Percentiles rank a stretch among this genome's conserved stretches.
These are phyloP conservation scores for Mimosa pudica DNA, from an alignment of 306 rosid species.

Conservation along the genomic window DNA sequence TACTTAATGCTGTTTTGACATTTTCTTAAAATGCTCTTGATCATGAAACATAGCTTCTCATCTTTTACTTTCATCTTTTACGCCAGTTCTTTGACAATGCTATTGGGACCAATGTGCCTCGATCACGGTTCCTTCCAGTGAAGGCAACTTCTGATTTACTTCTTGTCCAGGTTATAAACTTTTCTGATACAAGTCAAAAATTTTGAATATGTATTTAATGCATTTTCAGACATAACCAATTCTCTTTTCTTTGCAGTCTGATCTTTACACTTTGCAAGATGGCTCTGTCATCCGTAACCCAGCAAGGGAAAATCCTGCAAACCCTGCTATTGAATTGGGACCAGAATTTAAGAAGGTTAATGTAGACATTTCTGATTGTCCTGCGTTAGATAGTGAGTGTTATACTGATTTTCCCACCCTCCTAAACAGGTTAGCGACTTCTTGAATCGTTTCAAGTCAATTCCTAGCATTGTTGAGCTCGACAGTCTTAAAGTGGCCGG, in stretches of 20 bases:
- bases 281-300: slow-evolving; percentile 72
- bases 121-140: slow-evolving; percentile 98
- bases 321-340: slow-evolving; percentile 92
- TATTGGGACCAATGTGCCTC: slow-evolving; percentile 88
- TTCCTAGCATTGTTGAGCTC: slow-evolving; percentile 91
- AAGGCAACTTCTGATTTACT: slow-evolving; percentile 98
- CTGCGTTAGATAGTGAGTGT: slow-evolving; percentile 29
- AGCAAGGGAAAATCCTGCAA: slow-evolving; percentile 75
- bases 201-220: slow-evolving; percentile 19
- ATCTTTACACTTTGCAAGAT: slow-evolving; percentile 78
- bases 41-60: slow-evolving; percentile 19
- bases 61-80: slow-evolving; percentile 24
- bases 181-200: slow-evolving; percentile 24
- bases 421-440: slow-evolving; percentile 69
- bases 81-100: slow-evolving; percentile 88
- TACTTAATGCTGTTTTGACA: slow-evolving; percentile 34
- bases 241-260: slow-evolving; percentile 63
- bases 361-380: slow-evolving; percentile 10
- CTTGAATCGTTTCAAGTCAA: slow-evolving; percentile 88
- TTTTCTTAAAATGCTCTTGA: slow-evolving; percentile 14
- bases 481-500: slow-evolving; percentile 85
- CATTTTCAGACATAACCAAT: slow-evolving; percentile 15
- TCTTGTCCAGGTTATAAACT: slow-evolving; percentile 81
- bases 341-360: slow-evolving; percentile 94
- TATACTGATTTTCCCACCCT: slow-evolving; percentile 28